Evolutionary conservation across 805 yeast species (phyloP), one percentile per base, ranked within the genome.

Genomic region (Nakazawaea wyomingensis): DNA sequence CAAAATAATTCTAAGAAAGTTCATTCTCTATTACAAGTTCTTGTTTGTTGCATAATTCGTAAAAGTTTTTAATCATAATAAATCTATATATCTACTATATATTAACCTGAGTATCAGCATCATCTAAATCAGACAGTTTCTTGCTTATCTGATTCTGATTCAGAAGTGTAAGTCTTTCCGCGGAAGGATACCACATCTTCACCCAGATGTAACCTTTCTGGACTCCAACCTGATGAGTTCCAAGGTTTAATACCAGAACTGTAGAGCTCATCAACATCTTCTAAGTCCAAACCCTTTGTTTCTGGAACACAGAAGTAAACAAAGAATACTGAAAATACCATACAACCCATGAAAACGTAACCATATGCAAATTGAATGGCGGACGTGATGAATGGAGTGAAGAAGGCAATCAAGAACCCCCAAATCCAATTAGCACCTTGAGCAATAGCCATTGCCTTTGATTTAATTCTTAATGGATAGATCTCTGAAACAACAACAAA

Each of bases 401-500:
- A 73, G 64, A 76, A 74, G n/a, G 78, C 65, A 52, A 73, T 73
- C 52, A 73, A 61, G 65, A 73, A 73, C 40, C 76, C 77, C 70
- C 80, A 73, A 43, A 77, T 46, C 87, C 87, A 80, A 60, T 80
- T 79, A 37, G 81, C 74, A 26, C 79, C 79, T 22, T 80, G 69
- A 39, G 85, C 82, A 51, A 78, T 69, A 17, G 83, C 75, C 80
- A 82, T 79, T 39, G 76, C 74, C 61, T 74, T 76, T 27, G 76
- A 62, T 62, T 80, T 76, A 51, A 80, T 77, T 65, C 82, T 75
- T 50, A 78, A 68, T 48, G 87, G 87, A 61, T 77, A 82, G 34
- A 80, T 64, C 60, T 82, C 90, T 35, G 85, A 74, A 19, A 80
- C 77, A 48, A 82, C 71, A 37, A 79, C 79, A 64, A 72, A 82